Conservation (phyloP, 2,329 filamentous ascomycete genomes). For the Epichloe gansuensis region DNA sequence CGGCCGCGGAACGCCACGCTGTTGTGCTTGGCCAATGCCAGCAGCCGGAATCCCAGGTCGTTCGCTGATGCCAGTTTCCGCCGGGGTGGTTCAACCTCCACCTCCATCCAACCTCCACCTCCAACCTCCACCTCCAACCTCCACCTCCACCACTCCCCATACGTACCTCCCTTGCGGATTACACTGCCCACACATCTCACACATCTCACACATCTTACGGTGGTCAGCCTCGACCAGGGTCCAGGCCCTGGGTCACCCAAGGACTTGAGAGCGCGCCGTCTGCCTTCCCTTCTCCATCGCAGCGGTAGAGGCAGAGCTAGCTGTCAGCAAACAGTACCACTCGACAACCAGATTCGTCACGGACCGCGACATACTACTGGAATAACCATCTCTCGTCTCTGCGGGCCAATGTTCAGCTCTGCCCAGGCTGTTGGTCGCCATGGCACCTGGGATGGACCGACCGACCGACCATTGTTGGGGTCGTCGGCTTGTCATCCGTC, state of each 20-base stretch:
- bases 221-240: conserved; percentile 7
- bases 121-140: too few species aligned
- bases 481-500: conserved; percentile 5
- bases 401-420: conserved; percentile 6
- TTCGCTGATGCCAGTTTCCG: conserved; percentile 1
- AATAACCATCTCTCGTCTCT: neutral
- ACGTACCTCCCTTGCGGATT: too few species aligned
- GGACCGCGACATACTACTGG: neutral
- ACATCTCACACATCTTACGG: conserved; percentile 3
- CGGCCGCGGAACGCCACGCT: conserved; percentile 4
- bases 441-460: conserved; percentile 2
- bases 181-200: conserved; percentile 7
- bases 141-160: too few species aligned
- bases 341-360: conserved; percentile 4
- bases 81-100: conserved; percentile 3
- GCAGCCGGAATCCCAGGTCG: too few species aligned
- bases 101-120: too few species aligned
- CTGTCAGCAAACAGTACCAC: conserved; percentile 5
- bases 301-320: neutral
- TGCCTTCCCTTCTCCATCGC: neutral
- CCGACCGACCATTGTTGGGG: too few species aligned
- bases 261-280: conserved; percentile 1
- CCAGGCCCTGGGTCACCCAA: neutral
- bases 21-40: neutral
- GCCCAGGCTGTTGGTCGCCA: conserved; percentile 7